These are phyloP conservation scores for Galerina sulciceps DNA, from an alignment of 768 basidiomycete species.

Conservation along the genomic window DNA sequence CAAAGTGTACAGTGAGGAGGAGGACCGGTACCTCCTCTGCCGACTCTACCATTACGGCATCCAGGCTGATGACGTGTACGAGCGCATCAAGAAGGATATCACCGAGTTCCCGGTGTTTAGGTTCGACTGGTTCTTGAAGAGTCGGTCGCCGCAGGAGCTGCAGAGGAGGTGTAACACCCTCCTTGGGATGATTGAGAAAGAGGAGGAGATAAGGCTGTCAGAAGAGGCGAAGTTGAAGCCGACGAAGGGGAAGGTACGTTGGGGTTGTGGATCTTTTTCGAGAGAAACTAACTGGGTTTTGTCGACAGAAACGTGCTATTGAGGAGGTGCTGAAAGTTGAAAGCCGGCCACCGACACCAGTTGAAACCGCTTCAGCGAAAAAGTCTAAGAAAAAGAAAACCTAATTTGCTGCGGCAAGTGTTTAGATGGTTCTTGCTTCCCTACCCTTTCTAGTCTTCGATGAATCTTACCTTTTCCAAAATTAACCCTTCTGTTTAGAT, in stretches of 20 bases:
- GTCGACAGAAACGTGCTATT: slow-evolving; percentile 62
- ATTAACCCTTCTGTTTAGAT: too few relatives aligned
- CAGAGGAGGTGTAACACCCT: slow-evolving; percentile 87
- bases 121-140: slow-evolving; percentile 28
- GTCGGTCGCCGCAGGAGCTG: slow-evolving; percentile 72
- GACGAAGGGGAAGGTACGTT: slow-evolving; percentile 65
- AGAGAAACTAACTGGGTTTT: neutral
- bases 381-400: slow-evolving; percentile 65
- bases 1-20: slow-evolving; percentile 95
- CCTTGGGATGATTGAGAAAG: slow-evolving; percentile 90
- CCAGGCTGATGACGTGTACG: slow-evolving; percentile 87
- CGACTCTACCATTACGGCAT: slow-evolving; percentile 90
- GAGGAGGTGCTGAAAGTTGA: slow-evolving; percentile 61
- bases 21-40: slow-evolving; percentile 93
- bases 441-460: too few relatives aligned
- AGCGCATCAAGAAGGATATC: slow-evolving; percentile 95
- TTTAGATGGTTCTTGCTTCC: too few relatives aligned
- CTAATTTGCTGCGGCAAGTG: neutral
- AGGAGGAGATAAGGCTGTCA: slow-evolving; percentile 69
- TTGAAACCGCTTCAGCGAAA: slow-evolving; percentile 53
- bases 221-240: slow-evolving; percentile 70
- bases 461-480: too few relatives aligned
- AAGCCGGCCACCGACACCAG: slow-evolving; percentile 64
- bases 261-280: neutral
- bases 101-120: slow-evolving; percentile 95